These are phyloP conservation scores for Rhodotorula sp. DNA, from an alignment of 1,284 basidiomycete genomes.

Conservation along the genomic window DNA sequence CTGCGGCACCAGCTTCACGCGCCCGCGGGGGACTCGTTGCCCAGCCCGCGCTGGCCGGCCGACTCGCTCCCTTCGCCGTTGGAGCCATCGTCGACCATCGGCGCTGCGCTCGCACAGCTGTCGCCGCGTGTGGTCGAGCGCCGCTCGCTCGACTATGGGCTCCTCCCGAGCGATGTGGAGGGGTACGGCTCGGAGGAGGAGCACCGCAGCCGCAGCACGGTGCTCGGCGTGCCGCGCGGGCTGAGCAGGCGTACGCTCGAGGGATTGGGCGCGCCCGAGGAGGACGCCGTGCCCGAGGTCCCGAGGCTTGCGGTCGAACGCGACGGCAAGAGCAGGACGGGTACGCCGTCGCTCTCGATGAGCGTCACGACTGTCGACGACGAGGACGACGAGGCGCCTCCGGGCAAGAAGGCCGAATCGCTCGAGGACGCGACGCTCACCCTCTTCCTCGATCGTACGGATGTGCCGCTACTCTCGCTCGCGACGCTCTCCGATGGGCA, in stretches of 20 bases:
- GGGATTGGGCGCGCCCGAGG: background rate
- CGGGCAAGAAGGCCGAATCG: background rate
- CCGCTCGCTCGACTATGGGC: constrained; percentile 7
- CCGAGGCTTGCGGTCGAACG: background rate
- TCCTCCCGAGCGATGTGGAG: constrained; percentile 3
- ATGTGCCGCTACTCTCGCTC: constrained; percentile 1
- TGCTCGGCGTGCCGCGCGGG: constrained; percentile 11
- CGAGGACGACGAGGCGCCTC: background rate
- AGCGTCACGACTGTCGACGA: constrained; percentile 1
- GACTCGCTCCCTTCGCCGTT: background rate
- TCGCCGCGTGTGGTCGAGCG: background rate
- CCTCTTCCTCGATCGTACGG: constrained; percentile 35
- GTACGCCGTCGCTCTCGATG: constrained; percentile 2
- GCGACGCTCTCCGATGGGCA: background rate
- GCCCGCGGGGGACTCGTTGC: background rate
- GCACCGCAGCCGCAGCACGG: constrained; percentile 5
- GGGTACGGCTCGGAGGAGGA: background rate
- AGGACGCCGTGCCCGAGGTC: constrained; percentile 1
- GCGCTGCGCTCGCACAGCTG: background rate
- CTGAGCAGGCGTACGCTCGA: background rate
- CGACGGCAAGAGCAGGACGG: background rate
- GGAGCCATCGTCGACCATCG: constrained; percentile 8
- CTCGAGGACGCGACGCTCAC: constrained; percentile 7
- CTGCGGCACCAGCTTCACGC: constrained; percentile 5
- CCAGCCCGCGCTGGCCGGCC: background rate